A percentile compares a stretch with the other conserved stretches of the same genome.
Evolutionary conservation across 768 basidiomycete species (phyloP).

Genomic region (Termitomyces sp.): DNA sequence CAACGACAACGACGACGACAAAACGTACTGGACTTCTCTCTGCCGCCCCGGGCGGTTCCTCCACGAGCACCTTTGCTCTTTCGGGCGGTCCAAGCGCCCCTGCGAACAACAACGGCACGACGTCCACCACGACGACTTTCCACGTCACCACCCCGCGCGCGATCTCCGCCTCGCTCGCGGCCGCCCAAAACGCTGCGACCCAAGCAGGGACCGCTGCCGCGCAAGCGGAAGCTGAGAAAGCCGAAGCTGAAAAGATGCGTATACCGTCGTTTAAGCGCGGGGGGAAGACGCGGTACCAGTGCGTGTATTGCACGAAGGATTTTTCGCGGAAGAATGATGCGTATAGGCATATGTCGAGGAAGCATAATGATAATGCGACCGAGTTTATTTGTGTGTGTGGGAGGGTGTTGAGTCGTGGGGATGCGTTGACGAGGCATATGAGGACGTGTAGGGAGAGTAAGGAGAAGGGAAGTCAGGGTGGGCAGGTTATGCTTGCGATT

Average conservation of each 20-base stretch:
- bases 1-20: no score
- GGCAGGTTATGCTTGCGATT: not conserved
- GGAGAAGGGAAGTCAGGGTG: not conserved
- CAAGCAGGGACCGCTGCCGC: not conserved
- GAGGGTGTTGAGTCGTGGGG: slow-evolving; percentile 3
- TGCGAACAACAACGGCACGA: slow-evolving; percentile 7
- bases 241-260: slow-evolving; percentile 4
- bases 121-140: slow-evolving; percentile 7
- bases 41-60: not conserved
- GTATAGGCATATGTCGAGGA: slow-evolving; percentile 12
- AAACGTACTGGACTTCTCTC: not conserved
- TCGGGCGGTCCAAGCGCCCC: not conserved
- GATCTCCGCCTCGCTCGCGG: slow-evolving; percentile 5
- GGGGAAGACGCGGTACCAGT: slow-evolving; percentile 10
- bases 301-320: slow-evolving; percentile 9
- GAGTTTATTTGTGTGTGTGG: slow-evolving; percentile 13
- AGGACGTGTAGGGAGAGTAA: slow-evolving; percentile 9
- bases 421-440: slow-evolving; percentile 8
- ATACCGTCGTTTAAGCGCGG: slow-evolving; percentile 12
- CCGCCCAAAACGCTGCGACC: not conserved
- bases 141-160: slow-evolving; percentile 5
- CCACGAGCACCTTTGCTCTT: slow-evolving; percentile 6
- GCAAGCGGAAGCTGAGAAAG: not conserved
- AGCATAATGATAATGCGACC: slow-evolving; percentile 11
- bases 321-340: slow-evolving; percentile 13